These are phyloP conservation scores for Akanthomyces uredinophilus DNA, from an alignment of 2,329 filamentous ascomycete genomes.

Conservation along the genomic window DNA sequence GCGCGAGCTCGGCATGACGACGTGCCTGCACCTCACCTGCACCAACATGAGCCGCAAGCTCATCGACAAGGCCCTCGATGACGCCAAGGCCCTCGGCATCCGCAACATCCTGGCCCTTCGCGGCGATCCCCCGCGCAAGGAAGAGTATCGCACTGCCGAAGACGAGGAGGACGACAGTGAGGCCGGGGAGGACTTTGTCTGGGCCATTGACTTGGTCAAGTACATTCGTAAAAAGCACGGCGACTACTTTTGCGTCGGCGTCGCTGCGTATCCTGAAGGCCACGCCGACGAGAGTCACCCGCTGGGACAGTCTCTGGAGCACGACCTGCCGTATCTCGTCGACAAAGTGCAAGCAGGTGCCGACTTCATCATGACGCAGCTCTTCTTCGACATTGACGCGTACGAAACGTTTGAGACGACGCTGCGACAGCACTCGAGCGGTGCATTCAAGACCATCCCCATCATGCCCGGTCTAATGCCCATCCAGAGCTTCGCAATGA, in stretches of 20 bases:
- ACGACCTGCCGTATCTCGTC: constrained; percentile 81
- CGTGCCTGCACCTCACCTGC: constrained; percentile 92
- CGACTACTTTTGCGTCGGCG: constrained; percentile 94
- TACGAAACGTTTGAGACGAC: constrained; percentile 75
- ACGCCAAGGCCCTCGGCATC: constrained; percentile 85
- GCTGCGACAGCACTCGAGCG: constrained; percentile 75
- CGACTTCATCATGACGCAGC: constrained; percentile 97
- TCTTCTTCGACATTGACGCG: constrained; percentile 86
- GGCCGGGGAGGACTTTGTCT: constrained; percentile 74
- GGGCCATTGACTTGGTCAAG: constrained; percentile 80
- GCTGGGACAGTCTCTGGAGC: constrained; percentile 59
- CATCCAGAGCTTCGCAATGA: constrained; percentile 94
- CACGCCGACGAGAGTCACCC: constrained; percentile 89
- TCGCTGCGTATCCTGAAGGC: constrained; percentile 91
- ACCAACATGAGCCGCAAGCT: constrained; percentile 90
- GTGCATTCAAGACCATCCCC: constrained; percentile 76
- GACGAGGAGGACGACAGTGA: constrained; percentile 55
- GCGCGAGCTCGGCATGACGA: constrained; percentile 84
- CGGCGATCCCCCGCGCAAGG: constrained; percentile 83
- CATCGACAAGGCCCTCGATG: constrained; percentile 83
- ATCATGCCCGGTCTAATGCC: constrained; percentile 97
- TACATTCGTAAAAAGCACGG: constrained; percentile 84
- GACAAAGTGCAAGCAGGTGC: constrained; percentile 89
- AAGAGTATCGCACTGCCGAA: constrained; percentile 70
- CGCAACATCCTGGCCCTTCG: constrained; percentile 89